Base-by-base conservation (phyloP, 2,329 filamentous ascomycete genomes). In the Aspergillus vadensis region DNA sequence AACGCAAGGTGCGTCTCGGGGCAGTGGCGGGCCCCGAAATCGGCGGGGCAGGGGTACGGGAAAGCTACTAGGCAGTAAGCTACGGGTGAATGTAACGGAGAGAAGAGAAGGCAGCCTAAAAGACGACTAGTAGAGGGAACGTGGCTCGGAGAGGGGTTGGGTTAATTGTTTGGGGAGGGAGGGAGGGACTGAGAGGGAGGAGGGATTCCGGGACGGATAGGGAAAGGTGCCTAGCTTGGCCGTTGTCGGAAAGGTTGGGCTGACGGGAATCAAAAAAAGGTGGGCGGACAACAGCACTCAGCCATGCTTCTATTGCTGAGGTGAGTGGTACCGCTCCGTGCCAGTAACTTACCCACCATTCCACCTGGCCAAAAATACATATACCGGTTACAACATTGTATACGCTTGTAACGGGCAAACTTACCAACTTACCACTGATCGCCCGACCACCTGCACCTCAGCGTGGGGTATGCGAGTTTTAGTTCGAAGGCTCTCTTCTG, bases 171-270 rank as follows among this genome's bases (percentile, higher is more conserved):
- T 61, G 14, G 53, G 60, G 59, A 53, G 60, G 58, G 55, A 53
- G 58, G 48, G 55, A 44, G 62, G 56, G 44, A 27, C 25, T 27
- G 27, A n/a, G 19, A 30, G 62, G 62, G 58, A 52, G 62, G 39
- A 43, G 44, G 19, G 23, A 65, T 65, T 64, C 62, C 67, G 64
- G 69, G 60, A 60, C 52, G 56, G 59, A 59, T 61, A 58, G 50
- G 61, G 64, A 57, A 64, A 63, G 58, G 59, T 59, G 58, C 54
- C 48, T 38, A 62, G 59, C 69, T 70, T 70, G 70, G 66, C 71
- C 70, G 70, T 72, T 72, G 70, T 73, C 71, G 71, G 70, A 68
- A 69, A 58, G 19, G 14, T 41, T 61, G 39, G 57, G 57, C n/a
- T 53, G 54, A 59, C 48, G 39, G 59, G 52, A 55, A 36, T 14